phyloP scores from a whole-genome alignment of 2,329 filamentous ascomycete species.

The Leptographium galeiforme region DNA sequence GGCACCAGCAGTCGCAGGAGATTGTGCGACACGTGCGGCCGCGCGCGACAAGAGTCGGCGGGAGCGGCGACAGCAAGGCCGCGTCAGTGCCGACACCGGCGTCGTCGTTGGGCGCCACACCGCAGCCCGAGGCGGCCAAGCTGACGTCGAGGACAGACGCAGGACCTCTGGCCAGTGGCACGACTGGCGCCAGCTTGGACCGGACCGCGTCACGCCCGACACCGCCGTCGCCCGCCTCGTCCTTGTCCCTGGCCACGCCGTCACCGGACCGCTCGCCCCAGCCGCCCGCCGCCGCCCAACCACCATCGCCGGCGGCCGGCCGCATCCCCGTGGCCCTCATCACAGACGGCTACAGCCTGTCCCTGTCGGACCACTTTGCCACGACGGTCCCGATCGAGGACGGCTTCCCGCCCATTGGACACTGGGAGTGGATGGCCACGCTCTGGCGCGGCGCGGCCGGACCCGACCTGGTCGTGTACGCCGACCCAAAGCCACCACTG shows the following conservation, averaged over 20 bases:
- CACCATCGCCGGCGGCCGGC: not conserved
- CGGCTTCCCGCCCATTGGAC: slow-evolving; percentile 67
- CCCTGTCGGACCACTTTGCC: slow-evolving; percentile 63
- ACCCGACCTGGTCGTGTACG: slow-evolving; percentile 63
- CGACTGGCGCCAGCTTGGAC: not conserved
- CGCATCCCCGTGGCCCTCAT: slow-evolving; percentile 59
- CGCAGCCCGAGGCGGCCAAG: slow-evolving; percentile 4
- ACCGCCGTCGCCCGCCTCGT: not conserved
- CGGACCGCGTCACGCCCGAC: not conserved
- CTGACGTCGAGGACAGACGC: no score
- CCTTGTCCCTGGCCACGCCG: not conserved
- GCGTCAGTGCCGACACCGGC: not conserved
- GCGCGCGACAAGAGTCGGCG: no score
- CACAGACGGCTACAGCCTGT: slow-evolving; percentile 66
- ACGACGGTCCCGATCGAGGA: slow-evolving; percentile 62
- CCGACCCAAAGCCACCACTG: slow-evolving; percentile 29
- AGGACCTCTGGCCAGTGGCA: no score
- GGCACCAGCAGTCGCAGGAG: slow-evolving; percentile 63
- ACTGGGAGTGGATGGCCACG: slow-evolving; percentile 96
- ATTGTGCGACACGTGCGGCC: slow-evolving; percentile 41
- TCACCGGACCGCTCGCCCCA: not conserved
- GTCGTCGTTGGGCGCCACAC: slow-evolving; percentile 3
- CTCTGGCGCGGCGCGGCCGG: slow-evolving; percentile 80
- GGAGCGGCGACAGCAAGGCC: slow-evolving; percentile 6
- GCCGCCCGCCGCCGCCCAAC: not conserved